phyloP scores from a whole-genome alignment of 2,329 filamentous ascomycete species.

The Diaporthe sp. region DNA sequence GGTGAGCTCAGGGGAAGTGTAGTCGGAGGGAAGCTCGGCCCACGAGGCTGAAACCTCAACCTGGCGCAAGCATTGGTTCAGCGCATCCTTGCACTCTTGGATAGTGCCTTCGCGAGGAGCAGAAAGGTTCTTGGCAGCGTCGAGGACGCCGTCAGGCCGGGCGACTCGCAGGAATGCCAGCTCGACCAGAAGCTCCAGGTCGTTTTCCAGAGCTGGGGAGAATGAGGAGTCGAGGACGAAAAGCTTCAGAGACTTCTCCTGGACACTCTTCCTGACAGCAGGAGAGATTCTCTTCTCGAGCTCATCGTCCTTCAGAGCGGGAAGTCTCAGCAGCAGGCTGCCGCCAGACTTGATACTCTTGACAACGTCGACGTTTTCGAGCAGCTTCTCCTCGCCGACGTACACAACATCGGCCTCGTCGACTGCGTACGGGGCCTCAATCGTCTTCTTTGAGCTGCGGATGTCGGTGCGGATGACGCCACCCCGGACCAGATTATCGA shows the following conservation, averaged over 20 bases:
- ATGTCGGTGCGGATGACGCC: conserved; percentile 88
- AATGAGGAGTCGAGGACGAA: conserved; percentile 80
- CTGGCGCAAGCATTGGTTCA: conserved; percentile 78
- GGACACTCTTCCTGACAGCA: conserved; percentile 77
- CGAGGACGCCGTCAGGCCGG: conserved; percentile 72
- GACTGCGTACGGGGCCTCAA: conserved; percentile 87
- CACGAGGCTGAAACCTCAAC: conserved; percentile 85
- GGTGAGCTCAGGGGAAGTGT: conserved; percentile 65
- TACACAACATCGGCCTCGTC: conserved; percentile 83
- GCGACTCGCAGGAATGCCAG: conserved; percentile 86
- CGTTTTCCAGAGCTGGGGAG: conserved; percentile 76
- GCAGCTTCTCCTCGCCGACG: conserved; percentile 82
- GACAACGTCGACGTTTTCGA: conserved; percentile 82
- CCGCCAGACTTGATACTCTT: conserved; percentile 77
- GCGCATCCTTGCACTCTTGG: conserved; percentile 72
- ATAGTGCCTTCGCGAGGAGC: conserved; percentile 65
- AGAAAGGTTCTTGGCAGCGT: conserved; percentile 74
- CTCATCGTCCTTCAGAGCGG: conserved; percentile 88
- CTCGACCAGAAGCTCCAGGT: conserved; percentile 77
- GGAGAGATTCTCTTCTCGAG: conserved; percentile 86
- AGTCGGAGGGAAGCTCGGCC: conserved; percentile 76
- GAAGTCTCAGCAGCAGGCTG: conserved; percentile 80
- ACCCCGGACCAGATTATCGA: conserved; percentile 77
- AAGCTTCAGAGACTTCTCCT: conserved; percentile 77
- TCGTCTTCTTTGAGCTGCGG: conserved; percentile 82